Percentiles rank a stretch among this genome's conserved stretches.
Evolutionary conservation across 2,329 filamentous ascomycete species (phyloP).

Genomic region (Aspergillus chevalieri): DNA sequence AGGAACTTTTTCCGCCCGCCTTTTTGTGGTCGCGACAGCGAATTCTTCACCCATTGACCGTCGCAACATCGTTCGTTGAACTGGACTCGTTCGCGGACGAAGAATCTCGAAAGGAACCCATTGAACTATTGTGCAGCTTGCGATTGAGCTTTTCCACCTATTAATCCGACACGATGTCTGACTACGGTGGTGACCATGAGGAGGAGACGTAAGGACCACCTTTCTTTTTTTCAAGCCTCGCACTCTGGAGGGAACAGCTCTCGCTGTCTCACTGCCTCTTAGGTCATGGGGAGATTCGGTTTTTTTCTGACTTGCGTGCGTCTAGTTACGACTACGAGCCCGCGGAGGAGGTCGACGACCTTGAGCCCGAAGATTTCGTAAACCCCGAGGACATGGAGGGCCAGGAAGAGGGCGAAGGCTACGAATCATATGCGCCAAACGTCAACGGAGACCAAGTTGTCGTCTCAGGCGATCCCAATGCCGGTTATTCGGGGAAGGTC

Average conservation of each 20-base stretch:
- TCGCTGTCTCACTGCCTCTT: too few species aligned
- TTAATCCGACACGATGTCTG: conserved; percentile 54
- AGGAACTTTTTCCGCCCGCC: conserved; percentile 32
- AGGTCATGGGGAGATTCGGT: too few species aligned
- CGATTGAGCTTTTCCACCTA: conserved; percentile 3
- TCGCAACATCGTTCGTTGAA: conserved; percentile 12
- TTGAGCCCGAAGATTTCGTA: conserved; percentile 54
- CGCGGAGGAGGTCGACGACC: conserved; percentile 62
- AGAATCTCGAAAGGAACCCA: neutral
- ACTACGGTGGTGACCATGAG: conserved; percentile 63
- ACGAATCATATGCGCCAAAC: conserved; percentile 35
- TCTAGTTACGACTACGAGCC: conserved; percentile 49
- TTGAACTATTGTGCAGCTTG: conserved; percentile 7
- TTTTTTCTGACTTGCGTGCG: conserved; percentile 19
- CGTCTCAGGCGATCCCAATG: conserved; percentile 48
- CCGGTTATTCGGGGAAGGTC: conserved; percentile 45
- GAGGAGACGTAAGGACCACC: conserved; percentile 49
- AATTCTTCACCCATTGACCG: conserved; percentile 12
- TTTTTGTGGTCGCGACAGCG: conserved; percentile 22
- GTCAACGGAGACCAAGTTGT: conserved; percentile 38
- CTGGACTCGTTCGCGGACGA: conserved; percentile 7
- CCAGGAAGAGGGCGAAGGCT: conserved; percentile 49
- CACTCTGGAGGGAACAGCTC: conserved; percentile 8
- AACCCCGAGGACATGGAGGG: conserved; percentile 51
- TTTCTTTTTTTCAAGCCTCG: conserved; percentile 3